These are phyloP conservation scores for Fomitopsis serialis DNA, from an alignment of 768 basidiomycete genomes.

Conservation along the genomic window DNA sequence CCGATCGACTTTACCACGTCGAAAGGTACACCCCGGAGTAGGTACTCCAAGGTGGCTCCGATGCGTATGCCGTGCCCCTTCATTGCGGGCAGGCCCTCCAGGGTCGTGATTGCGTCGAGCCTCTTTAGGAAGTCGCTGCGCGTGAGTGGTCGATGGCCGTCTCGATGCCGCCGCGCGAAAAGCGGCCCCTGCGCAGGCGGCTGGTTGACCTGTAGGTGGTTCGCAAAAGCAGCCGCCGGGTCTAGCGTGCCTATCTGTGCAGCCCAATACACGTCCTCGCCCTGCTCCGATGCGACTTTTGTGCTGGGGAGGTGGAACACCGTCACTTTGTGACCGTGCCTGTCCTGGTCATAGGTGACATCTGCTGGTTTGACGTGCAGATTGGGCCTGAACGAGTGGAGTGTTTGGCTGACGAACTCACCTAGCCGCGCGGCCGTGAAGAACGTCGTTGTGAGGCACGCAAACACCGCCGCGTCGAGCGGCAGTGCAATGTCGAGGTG, in stretches of 20 bases:
- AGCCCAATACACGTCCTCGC: conserved; percentile 30
- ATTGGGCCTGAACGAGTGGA: conserved; percentile 24
- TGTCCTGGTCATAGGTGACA: conserved; percentile 16
- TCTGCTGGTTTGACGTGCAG: conserved; percentile 24
- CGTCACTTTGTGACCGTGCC: conserved; percentile 19
- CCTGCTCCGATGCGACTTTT: conserved; percentile 3
- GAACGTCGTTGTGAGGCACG: conserved; percentile 25
- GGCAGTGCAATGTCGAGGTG: conserved; percentile 2
- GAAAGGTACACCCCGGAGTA: conserved; percentile 31
- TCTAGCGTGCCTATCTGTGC: conserved; percentile 21
- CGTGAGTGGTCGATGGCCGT: conserved; percentile 25
- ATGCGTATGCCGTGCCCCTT: conserved; percentile 28
- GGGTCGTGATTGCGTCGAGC: conserved; percentile 8
- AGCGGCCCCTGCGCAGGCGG: conserved; percentile 20
- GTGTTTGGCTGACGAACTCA: conserved; percentile 31
- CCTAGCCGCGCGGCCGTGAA: conserved; percentile 28
- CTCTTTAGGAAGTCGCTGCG: conserved; percentile 17
- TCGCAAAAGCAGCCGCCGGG: conserved; percentile 17
- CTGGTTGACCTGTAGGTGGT: conserved; percentile 27
- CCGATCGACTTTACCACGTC: conserved; percentile 32
- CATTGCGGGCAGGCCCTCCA: conserved; percentile 9
- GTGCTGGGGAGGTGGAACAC: conserved; percentile 25
- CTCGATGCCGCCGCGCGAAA: conserved; percentile 24
- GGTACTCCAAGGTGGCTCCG: conserved; percentile 30
- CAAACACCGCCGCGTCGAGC: conserved; percentile 12